Percentiles rank a stretch among this genome's conserved stretches.
phyloP scores from a whole-genome alignment of 305 asterid species.

The Coffea humblotiana region DNA sequence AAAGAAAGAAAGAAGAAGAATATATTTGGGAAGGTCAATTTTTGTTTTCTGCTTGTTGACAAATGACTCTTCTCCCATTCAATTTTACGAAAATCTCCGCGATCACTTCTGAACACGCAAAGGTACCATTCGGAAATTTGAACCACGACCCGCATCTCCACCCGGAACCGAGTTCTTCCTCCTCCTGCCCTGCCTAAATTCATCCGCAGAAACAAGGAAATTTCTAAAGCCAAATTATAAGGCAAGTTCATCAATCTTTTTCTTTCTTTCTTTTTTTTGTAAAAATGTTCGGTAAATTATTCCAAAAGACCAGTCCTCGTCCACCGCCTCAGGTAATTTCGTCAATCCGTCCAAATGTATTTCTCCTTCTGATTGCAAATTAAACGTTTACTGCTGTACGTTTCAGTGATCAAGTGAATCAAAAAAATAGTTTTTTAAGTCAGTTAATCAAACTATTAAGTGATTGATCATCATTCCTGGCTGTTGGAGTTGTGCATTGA shows the following conservation, averaged over 20 bases:
- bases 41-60: too few relatives aligned
- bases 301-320: conserved; percentile 37
- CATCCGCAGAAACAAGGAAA: background rate
- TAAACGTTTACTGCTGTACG: background rate
- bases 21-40: too few relatives aligned
- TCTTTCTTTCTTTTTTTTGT: background rate
- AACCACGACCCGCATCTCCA: too few relatives aligned
- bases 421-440: too few relatives aligned
- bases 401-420: background rate
- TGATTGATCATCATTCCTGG: conserved; percentile 3
- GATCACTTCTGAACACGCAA: too few relatives aligned
- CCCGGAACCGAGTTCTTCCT: too few relatives aligned
- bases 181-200: background rate
- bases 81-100: too few relatives aligned
- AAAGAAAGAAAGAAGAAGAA: too few relatives aligned
- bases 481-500: background rate
- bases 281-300: conserved; percentile 54
- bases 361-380: background rate
- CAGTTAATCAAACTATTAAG: background rate
- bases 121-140: too few relatives aligned
- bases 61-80: too few relatives aligned
- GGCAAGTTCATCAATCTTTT: background rate
- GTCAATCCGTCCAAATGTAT: background rate
- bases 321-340: conserved; percentile 47
- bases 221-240: background rate